phyloP scores from a whole-genome alignment of 2,329 filamentous ascomycete species.

The Lasiodiplodia hormozganensis region DNA sequence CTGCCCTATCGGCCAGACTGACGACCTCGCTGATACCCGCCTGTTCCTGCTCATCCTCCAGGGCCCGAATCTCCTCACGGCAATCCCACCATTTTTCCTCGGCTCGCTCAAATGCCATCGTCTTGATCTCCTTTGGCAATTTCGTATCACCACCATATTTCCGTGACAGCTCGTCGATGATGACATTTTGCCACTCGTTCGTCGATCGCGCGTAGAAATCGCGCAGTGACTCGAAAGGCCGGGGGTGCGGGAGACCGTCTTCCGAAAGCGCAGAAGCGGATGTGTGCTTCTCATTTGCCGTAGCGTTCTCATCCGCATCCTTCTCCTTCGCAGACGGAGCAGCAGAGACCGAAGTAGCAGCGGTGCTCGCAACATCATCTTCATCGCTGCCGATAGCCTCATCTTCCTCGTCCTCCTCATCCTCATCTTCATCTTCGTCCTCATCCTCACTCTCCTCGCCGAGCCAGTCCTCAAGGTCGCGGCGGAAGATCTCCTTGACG shows the following conservation, averaged over 20 bases:
- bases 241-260: constrained; percentile 76
- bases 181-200: constrained; percentile 86
- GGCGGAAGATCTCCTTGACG: constrained; percentile 87
- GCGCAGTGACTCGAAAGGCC: constrained; percentile 87
- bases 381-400: constrained; percentile 54
- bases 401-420: constrained; percentile 47
- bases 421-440: constrained; percentile 57
- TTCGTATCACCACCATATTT: constrained; percentile 69
- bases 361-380: constrained; percentile 58
- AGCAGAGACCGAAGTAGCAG: constrained; percentile 56
- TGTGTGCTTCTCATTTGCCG: constrained; percentile 56
- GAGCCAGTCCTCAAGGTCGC: constrained; percentile 87
- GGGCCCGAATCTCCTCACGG: constrained; percentile 85
- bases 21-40: constrained; percentile 95
- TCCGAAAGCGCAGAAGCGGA: constrained; percentile 60
- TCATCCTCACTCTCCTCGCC: constrained; percentile 53
- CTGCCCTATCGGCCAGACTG: constrained; percentile 75
- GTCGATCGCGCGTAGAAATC: constrained; percentile 93
- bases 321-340: constrained; percentile 33
- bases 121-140: constrained; percentile 88
- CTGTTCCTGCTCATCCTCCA: constrained; percentile 96
- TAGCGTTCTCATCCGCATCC: constrained; percentile 30
- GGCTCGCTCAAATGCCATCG: constrained; percentile 85
- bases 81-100: constrained; percentile 99
- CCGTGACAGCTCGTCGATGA: constrained; percentile 76